These are phyloP conservation scores for Magnaporthiopsis rhizophila DNA, from an alignment of 2,329 filamentous ascomycete species.

Conservation along the genomic window DNA sequence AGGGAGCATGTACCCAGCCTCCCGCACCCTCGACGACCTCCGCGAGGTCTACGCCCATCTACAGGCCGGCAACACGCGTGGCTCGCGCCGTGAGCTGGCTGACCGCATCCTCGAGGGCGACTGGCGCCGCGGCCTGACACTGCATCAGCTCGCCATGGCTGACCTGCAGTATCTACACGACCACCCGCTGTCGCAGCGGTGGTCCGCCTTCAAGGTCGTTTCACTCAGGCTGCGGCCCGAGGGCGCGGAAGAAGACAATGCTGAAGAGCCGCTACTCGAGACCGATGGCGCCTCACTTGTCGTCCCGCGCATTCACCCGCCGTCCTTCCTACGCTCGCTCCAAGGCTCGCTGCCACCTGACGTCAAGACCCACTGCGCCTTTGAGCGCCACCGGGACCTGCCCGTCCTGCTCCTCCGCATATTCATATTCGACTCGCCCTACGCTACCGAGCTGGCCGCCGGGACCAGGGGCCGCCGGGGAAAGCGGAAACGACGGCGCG, in stretches of 20 bases:
- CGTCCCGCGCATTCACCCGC: constrained; percentile 69
- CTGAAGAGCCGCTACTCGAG: constrained; percentile 27
- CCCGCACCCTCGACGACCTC: constrained; percentile 57
- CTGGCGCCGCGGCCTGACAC: constrained; percentile 55
- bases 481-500: constrained; percentile 20
- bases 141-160: constrained; percentile 63
- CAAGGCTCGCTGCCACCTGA: constrained; percentile 68
- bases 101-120: constrained; percentile 60
- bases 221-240: constrained; percentile 33
- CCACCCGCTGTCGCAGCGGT: constrained; percentile 55
- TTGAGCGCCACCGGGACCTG: constrained; percentile 62
- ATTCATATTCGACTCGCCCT: constrained; percentile 73
- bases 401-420: constrained; percentile 69
- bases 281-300: constrained; percentile 37
- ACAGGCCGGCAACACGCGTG: constrained; percentile 34
- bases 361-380: constrained; percentile 76
- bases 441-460: constrained; percentile 52
- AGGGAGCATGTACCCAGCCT: constrained; percentile 61
- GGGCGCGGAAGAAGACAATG: constrained; percentile 21
- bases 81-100: constrained; percentile 54
- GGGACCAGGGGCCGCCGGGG: constrained; percentile 12
- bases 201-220: constrained; percentile 54
- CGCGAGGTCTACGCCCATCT: constrained; percentile 55
- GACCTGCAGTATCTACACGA: constrained; percentile 60
- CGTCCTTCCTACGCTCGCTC: constrained; percentile 70